Evolutionary conservation across 345 rosid species (phyloP).

Genomic region (Populus pruinosa): DNA sequence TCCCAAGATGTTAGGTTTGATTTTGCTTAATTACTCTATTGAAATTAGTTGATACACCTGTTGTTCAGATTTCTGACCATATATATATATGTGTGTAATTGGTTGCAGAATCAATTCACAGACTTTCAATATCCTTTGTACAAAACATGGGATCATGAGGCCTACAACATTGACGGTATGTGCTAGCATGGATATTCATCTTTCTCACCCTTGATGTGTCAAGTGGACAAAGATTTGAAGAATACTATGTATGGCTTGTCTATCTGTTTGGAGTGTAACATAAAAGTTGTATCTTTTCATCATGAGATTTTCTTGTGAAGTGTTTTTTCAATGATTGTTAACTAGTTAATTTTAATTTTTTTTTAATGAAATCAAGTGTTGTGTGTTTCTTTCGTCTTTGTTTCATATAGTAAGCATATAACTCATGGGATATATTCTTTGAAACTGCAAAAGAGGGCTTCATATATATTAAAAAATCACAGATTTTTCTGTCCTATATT

Average conservation of each 20-base stretch:
- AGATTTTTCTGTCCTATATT: too few relatives aligned
- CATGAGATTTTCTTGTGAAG: background rate
- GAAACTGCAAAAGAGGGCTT: background rate
- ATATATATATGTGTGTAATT: background rate
- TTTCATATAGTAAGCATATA: too few relatives aligned
- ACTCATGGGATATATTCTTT: background rate
- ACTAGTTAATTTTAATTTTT: background rate
- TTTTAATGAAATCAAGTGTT: too few relatives aligned
- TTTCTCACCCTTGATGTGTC: background rate
- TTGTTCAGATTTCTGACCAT: background rate
- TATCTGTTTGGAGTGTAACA: background rate
- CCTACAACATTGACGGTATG: background rate
- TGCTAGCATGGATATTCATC: background rate
- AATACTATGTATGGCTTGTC: background rate
- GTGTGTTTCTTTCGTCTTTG: too few relatives aligned
- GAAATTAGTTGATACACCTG: background rate
- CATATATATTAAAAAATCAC: too few relatives aligned
- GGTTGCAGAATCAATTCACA: slow-evolving; percentile 33
- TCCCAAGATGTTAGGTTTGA: background rate
- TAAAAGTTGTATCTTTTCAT: background rate
- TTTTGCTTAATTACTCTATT: background rate
- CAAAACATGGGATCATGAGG: background rate
- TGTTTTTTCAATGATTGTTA: background rate
- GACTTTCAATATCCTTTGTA: slow-evolving; percentile 12
- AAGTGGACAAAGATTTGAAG: slow-evolving; percentile 10